These are phyloP conservation scores for Mucor mucedo DNA, from an alignment of 371 early-diverging fungal species.

Conservation along the genomic window DNA sequence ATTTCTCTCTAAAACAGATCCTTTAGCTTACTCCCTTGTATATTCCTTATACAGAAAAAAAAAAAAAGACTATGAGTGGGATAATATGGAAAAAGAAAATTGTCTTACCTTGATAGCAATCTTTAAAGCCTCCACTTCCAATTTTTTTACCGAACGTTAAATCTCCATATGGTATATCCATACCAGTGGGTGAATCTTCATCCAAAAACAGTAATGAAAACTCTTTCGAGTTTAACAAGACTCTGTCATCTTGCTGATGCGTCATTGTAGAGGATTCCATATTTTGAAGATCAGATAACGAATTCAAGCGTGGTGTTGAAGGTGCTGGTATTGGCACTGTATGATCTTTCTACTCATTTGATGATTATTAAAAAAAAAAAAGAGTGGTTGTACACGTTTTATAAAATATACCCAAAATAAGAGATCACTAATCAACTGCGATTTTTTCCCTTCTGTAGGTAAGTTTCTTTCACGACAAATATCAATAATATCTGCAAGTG, in stretches of 20 bases:
- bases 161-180: conserved; percentile 67
- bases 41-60: neutral
- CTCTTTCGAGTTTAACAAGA: conserved; percentile 55
- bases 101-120: conserved; percentile 65
- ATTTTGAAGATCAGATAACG: conserved; percentile 20
- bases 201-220: conserved; percentile 58
- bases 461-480: conserved; percentile 70
- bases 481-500: conserved; percentile 72
- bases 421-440: conserved; percentile 60
- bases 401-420: conserved; percentile 62
- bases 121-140: conserved; percentile 83
- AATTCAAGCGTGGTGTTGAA: conserved; percentile 64
- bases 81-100: neutral
- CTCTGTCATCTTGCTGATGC: conserved; percentile 24
- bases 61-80: neutral
- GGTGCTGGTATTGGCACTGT: conserved; percentile 72
- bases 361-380: neutral
- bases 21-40: conserved; percentile 59
- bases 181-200: conserved; percentile 30
- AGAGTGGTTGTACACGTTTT: neutral
- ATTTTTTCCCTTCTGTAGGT: conserved; percentile 67
- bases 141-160: conserved; percentile 66
- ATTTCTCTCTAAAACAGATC: neutral
- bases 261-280: conserved; percentile 25
- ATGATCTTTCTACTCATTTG: conserved; percentile 59